Evolutionary conservation across 2,329 filamentous ascomycete genomes (phyloP).

Genomic region (Aspergillus melleus): DNA sequence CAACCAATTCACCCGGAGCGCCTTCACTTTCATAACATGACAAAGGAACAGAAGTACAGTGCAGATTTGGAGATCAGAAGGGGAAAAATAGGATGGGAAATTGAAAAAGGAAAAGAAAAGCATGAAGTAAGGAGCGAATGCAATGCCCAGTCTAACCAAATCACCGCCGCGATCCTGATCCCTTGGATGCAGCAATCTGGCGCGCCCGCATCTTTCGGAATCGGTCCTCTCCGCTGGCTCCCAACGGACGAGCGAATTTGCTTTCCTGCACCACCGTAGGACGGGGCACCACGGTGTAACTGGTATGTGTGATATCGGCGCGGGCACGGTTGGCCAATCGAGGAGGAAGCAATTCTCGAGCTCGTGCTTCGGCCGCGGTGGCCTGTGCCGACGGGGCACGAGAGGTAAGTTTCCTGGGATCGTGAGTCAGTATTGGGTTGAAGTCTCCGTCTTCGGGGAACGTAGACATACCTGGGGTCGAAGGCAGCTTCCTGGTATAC

Average conservation of each 20-base stretch:
- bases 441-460: background rate
- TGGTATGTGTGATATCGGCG: conserved; percentile 58
- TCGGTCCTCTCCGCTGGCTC: conserved; percentile 49
- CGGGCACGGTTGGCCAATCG: conserved; percentile 59
- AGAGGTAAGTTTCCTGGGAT: conserved; percentile 36
- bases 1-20: background rate
- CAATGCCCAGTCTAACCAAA: background rate
- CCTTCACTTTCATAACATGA: background rate
- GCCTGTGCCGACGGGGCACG: conserved; percentile 37
- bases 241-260: conserved; percentile 48
- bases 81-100: background rate
- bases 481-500: conserved; percentile 59
- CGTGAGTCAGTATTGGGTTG: background rate
- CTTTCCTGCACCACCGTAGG: conserved; percentile 51
- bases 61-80: background rate
- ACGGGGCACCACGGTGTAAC: conserved; percentile 64
- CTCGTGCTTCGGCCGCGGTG: conserved; percentile 51
- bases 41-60: background rate
- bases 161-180: conserved; percentile 40
- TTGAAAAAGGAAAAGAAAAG: background rate
- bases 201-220: conserved; percentile 52
- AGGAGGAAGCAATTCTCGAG: conserved; percentile 54
- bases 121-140: conserved; percentile 8
- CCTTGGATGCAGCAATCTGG: conserved; percentile 44
- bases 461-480: conserved; percentile 52